These are phyloP conservation scores for Hordeum pubiflorum DNA, from an alignment of 202 grass and related monocot genomes.

Conservation along the genomic window DNA sequence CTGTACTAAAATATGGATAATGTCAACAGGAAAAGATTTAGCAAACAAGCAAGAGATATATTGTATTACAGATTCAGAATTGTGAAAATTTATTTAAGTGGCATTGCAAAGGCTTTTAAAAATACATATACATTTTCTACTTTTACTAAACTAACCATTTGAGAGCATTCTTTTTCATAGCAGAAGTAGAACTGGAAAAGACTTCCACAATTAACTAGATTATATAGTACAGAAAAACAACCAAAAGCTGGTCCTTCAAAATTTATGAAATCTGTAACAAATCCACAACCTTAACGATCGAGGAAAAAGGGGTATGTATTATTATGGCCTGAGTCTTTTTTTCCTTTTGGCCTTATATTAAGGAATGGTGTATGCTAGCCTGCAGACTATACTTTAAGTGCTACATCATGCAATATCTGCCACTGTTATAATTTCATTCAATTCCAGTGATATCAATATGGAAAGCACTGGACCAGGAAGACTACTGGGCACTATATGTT, in stretches of 20 bases:
- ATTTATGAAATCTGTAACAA: background rate
- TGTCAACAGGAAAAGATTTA: background rate
- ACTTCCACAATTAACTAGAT: background rate
- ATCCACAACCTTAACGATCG: background rate
- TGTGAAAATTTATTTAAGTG: background rate
- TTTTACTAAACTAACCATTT: conserved; percentile 4
- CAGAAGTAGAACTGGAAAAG: background rate
- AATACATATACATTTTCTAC: background rate
- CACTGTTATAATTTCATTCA: background rate
- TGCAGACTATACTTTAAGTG: background rate
- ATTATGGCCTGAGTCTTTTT: background rate
- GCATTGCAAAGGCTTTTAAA: background rate
- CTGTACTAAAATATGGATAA: background rate
- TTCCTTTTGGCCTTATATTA: background rate
- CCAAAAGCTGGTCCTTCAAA: background rate
- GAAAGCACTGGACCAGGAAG: background rate
- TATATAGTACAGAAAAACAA: background rate
- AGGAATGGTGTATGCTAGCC: background rate
- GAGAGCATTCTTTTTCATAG: background rate
- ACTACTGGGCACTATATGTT: background rate
- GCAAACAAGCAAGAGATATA: background rate
- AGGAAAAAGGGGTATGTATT: background rate
- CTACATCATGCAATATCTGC: background rate
- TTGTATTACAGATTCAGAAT: background rate
- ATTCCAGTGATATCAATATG: background rate